Evolutionary conservation across 1,139 yeast genomes (phyloP).

Genomic region (Kluyveromyces marxianus): DNA sequence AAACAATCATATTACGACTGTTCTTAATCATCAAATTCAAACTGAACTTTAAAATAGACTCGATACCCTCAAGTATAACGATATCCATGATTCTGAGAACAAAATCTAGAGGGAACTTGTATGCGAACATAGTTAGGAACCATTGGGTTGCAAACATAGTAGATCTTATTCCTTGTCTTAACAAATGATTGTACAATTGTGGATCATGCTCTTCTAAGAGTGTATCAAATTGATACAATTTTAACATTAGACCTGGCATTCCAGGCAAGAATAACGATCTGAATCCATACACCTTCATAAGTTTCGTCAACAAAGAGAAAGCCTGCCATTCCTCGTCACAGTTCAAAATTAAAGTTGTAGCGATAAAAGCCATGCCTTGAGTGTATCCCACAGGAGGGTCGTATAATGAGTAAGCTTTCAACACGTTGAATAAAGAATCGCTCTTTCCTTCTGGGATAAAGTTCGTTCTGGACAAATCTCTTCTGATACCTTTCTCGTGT

Average conservation of each 20-base stretch:
- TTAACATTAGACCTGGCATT: constrained; percentile 86
- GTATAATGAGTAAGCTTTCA: constrained; percentile 76
- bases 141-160: constrained; percentile 96
- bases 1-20: constrained; percentile 46
- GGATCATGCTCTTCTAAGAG: constrained; percentile 44
- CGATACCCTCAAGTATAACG: constrained; percentile 82
- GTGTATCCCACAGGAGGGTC: constrained; percentile 96
- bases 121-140: constrained; percentile 91
- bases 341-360: constrained; percentile 76
- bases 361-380: constrained; percentile 93
- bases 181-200: constrained; percentile 62
- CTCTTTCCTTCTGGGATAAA: constrained; percentile 56
- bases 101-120: constrained; percentile 80
- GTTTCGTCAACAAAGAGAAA: constrained; percentile 67
- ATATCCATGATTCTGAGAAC: constrained; percentile 80
- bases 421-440: constrained; percentile 61
- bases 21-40: constrained; percentile 68
- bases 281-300: constrained; percentile 79
- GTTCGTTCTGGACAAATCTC: constrained; percentile 80
- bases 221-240: constrained; percentile 83
- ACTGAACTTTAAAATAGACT: constrained; percentile 73
- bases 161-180: constrained; percentile 76
- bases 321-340: constrained; percentile 73
- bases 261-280: constrained; percentile 75
- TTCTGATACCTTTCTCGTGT: constrained; percentile 68